Evolutionary conservation across 352 stramenopile genomes (phyloP), one percentile per base, ranked within the genome.

Genomic region (Blastocystis hominis): DNA sequence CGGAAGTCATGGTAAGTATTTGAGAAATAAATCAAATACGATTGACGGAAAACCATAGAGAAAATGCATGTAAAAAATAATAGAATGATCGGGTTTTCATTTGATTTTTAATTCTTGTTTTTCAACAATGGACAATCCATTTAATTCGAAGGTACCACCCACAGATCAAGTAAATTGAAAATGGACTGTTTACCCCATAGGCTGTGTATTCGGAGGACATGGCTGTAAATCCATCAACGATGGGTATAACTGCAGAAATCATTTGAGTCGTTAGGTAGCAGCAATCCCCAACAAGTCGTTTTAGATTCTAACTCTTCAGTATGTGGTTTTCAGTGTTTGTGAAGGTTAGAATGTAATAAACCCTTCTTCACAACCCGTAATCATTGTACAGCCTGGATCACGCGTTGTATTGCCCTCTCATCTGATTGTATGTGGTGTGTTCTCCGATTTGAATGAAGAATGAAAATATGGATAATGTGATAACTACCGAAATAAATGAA

Each of bases 1-100:
- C 92, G 91, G 89, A 94, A 94, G 76, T 93, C 30, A 7, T 61
- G 15, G 56, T 86, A 86, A 15, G 76, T 76, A 38, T 70, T 59
- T 24, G 76, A 76, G 40, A 86, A 86, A 54, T 86, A 76, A 44
- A 86, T 86, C 17, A 86, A 44, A 66, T 86, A 86, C 54, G 77
- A 75, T 40, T 20, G 34, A 20, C 10, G 68, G 17, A 3, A n/a
- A 68, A 17, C 30, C 20, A 68, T 40, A 34, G 30, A 68, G 34
- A 1, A 68, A 59, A n/a, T 20, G 50, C n/a, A n/a, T n/a, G 10
- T 46, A 24, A 46, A 77, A 47, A 77, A 70, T 20, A 20, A 24
- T 0, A 36, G 24, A 77, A 30, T 54, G 66, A 53, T 77, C 66
- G 66, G 66, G 66, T 77, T 77, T 77, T 4, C 1, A 24, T 34